These are phyloP conservation scores for Usnea hakonensis DNA, from an alignment of 495 filamentous ascomycete genomes.

Conservation along the genomic window DNA sequence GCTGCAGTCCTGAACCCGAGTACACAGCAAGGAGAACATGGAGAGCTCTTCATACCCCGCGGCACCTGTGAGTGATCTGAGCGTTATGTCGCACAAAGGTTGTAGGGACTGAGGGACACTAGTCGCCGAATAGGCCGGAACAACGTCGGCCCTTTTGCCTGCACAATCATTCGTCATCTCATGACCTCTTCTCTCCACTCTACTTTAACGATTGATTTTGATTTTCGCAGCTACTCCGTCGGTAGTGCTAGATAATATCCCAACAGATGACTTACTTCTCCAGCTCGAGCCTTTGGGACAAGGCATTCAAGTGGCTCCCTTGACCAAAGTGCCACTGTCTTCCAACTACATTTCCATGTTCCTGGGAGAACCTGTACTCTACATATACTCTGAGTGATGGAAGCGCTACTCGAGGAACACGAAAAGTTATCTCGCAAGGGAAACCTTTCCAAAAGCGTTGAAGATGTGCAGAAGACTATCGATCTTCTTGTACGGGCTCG, in stretches of 20 bases:
- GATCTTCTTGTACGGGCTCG: conserved; percentile 65
- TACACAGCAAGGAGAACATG: not conserved
- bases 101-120: not conserved
- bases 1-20: not conserved
- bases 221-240: not conserved
- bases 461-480: conserved; percentile 74
- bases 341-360: not conserved
- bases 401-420: conserved; percentile 64
- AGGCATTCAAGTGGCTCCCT: conserved; percentile 6
- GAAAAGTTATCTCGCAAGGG: conserved; percentile 57
- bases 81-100: not conserved
- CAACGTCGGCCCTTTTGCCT: conserved; percentile 13
- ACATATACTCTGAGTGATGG: conserved; percentile 40
- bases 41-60: not conserved
- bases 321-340: not conserved
- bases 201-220: not conserved
- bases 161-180: conserved; percentile 1
- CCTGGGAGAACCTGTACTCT: not conserved
- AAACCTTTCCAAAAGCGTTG: conserved; percentile 60
- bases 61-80: not conserved
- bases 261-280: not conserved
- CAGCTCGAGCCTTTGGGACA: conserved; percentile 10
- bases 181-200: conserved; percentile 5
- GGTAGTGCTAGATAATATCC: not conserved
- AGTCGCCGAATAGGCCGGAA: not conserved